A percentile compares a stretch with the other conserved stretches of the same genome.
phyloP scores from a whole-genome alignment of 2,329 filamentous ascomycete genomes.

The Bimuria novae-zelandiae region DNA sequence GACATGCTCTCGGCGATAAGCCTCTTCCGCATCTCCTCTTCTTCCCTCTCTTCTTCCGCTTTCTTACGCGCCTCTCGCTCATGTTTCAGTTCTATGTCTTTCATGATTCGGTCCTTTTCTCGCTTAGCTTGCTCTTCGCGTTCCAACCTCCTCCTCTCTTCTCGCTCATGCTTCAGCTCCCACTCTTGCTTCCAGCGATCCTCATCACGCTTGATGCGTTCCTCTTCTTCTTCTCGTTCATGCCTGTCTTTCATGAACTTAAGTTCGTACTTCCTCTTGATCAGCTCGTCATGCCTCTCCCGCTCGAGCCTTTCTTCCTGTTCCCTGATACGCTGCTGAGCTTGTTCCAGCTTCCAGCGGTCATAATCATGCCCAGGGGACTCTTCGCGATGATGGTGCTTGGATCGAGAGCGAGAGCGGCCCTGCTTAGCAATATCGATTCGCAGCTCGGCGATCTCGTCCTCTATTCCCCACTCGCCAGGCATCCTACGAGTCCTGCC shows the following conservation, averaged over 20 bases:
- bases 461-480: conserved; percentile 42
- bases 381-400: conserved; percentile 22
- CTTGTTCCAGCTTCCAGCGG: conserved; percentile 40
- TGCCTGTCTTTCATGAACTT: conserved; percentile 42
- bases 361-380: conserved; percentile 34
- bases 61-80: conserved; percentile 31
- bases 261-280: conserved; percentile 40
- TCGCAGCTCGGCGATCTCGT: conserved; percentile 40
- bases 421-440: conserved; percentile 27
- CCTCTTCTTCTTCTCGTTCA: conserved; percentile 28
- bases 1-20: conserved; percentile 40
- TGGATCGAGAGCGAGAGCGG: conserved; percentile 32
- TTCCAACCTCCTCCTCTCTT: conserved; percentile 27
- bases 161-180: conserved; percentile 36
- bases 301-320: conserved; percentile 37
- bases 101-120: conserved; percentile 35
- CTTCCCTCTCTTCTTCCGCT: conserved; percentile 17
- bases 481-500: conserved; percentile 35
- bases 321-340: conserved; percentile 44
- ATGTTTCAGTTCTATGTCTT: conserved; percentile 38
- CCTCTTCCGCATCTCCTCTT: conserved; percentile 29
- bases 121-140: conserved; percentile 26
- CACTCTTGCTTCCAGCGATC: conserved; percentile 37
- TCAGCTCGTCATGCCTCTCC: conserved; percentile 45
- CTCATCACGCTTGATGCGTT: conserved; percentile 30